These are phyloP conservation scores for Seiridium unicorne DNA, from an alignment of 2,329 filamentous ascomycete species.

Conservation along the genomic window DNA sequence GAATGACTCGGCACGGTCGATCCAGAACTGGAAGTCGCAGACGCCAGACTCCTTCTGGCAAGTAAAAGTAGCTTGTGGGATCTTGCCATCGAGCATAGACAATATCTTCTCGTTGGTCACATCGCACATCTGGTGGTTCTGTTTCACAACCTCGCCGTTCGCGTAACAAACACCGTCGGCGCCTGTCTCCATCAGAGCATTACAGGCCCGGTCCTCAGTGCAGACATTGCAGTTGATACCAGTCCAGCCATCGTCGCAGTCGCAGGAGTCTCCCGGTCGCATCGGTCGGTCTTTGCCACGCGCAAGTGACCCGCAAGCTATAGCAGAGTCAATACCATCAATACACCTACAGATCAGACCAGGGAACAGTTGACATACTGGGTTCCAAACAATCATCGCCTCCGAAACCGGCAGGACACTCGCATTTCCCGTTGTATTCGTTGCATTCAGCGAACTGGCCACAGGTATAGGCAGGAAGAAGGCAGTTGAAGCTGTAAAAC, in stretches of 20 bases:
- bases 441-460: constrained; percentile 89
- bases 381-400: constrained; percentile 91
- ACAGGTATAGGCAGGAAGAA: constrained; percentile 87
- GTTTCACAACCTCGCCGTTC: constrained; percentile 83
- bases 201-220: constrained; percentile 76
- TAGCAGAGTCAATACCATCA: constrained; percentile 11
- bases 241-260: constrained; percentile 90
- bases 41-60: constrained; percentile 73
- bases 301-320: constrained; percentile 82
- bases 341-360: not conserved
- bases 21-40: constrained; percentile 99
- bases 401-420: constrained; percentile 88
- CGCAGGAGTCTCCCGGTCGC: constrained; percentile 68
- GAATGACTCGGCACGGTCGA: constrained; percentile 90
- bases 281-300: constrained; percentile 77
- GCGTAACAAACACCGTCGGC: constrained; percentile 89
- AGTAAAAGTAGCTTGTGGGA: constrained; percentile 91
- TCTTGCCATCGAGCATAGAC: constrained; percentile 77
- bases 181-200: constrained; percentile 80
- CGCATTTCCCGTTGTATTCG: constrained; percentile 86
- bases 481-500: constrained; percentile 85
- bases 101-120: constrained; percentile 96
- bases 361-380: constrained; percentile 40
- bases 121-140: constrained; percentile 97
- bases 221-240: constrained; percentile 99